These are phyloP conservation scores for Solanum aculeatissimum DNA, from an alignment of 305 asterid genomes.

Conservation along the genomic window DNA sequence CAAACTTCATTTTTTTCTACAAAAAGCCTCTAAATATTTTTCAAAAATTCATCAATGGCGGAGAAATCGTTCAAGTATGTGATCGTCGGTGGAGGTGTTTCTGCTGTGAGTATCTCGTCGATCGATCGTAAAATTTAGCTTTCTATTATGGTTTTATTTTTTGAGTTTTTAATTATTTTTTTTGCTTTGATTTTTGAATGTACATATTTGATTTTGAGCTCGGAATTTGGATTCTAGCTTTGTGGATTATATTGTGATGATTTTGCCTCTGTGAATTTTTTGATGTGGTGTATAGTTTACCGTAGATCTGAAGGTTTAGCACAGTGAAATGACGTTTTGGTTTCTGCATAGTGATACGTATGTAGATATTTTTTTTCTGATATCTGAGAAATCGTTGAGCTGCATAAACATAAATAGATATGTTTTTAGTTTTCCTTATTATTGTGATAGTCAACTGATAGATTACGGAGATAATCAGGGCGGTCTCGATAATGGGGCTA, in stretches of 20 bases:
- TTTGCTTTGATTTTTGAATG: neutral
- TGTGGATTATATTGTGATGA: neutral
- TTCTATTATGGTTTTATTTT: neutral
- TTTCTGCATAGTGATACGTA: neutral
- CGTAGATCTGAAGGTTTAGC: neutral
- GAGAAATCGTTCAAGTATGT: conserved; percentile 15
- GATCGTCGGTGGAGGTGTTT: conserved; percentile 18
- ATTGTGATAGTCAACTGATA: neutral
- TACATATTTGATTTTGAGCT: neutral
- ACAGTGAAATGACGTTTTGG: neutral
- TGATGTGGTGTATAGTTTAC: neutral
- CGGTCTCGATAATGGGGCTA: too few species aligned
- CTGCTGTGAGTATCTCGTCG: conserved; percentile 22
- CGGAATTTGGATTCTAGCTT: neutral
- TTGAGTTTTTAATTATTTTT: neutral
- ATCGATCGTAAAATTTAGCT: neutral
- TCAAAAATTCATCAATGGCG: conserved; percentile 4
- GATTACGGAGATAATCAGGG: neutral
- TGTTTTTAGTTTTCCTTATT: neutral
- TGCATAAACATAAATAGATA: neutral
- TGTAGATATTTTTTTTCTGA: neutral
- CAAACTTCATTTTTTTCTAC: neutral
- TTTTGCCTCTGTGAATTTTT: neutral
- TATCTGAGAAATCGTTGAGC: neutral
- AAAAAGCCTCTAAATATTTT: neutral